Evolutionary conservation across 805 yeast genomes (phyloP).

Genomic region (Ogataea paradorogensis): DNA sequence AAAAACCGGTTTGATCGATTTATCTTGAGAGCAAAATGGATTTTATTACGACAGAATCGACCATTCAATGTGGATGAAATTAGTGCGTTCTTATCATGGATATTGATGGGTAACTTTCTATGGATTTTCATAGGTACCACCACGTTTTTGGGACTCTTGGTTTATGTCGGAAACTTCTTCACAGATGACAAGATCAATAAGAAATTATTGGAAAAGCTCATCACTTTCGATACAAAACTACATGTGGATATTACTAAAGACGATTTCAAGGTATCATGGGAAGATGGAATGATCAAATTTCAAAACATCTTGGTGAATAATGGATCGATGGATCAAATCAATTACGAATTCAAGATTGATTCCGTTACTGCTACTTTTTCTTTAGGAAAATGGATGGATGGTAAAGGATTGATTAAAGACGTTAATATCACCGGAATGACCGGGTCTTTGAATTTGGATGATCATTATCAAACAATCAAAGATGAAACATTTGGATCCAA

Average conservation of each 20-base stretch:
- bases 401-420: constrained; percentile 49
- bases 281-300: constrained; percentile 49
- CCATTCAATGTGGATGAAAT: constrained; percentile 50
- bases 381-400: constrained; percentile 54
- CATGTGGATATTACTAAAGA: constrained; percentile 26
- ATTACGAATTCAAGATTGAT: constrained; percentile 39
- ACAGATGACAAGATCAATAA: constrained; percentile 28
- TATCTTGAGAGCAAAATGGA: constrained; percentile 38
- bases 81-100: constrained; percentile 55
- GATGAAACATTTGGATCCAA: constrained; percentile 27
- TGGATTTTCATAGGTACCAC: constrained; percentile 59
- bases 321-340: constrained; percentile 14
- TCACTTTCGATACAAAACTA: constrained; percentile 34
- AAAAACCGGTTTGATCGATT: constrained; percentile 12
- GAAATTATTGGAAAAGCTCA: constrained; percentile 27
- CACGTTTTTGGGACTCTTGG: constrained; percentile 47
- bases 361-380: constrained; percentile 45
- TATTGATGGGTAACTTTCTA: constrained; percentile 53
- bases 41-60: constrained; percentile 44
- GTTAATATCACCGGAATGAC: constrained; percentile 47
- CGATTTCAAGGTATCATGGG: constrained; percentile 43
- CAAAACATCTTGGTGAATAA: constrained; percentile 36
- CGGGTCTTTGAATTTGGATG: constrained; percentile 33
- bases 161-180: constrained; percentile 42
- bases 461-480: constrained; percentile 12